These are phyloP conservation scores for Phytophthora foliorum DNA, from an alignment of 352 stramenopile genomes.

Conservation along the genomic window DNA sequence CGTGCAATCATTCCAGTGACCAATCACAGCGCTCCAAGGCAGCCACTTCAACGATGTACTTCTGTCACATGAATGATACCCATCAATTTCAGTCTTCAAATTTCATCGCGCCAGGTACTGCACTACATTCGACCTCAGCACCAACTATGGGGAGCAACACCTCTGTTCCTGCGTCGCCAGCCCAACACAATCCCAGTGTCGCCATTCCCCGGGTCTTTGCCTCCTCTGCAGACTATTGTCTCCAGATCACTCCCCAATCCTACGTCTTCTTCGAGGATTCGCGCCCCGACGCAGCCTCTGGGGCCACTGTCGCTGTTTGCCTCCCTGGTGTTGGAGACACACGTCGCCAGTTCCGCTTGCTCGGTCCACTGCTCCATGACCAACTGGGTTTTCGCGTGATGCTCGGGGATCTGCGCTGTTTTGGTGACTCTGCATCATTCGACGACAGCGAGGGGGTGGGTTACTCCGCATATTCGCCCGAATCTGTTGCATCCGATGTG, in stretches of 20 bases:
- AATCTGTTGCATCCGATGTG: constrained; percentile 41
- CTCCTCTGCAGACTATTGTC: constrained; percentile 18
- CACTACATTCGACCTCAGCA: background rate
- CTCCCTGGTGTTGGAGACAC: constrained; percentile 55
- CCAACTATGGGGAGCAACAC: background rate
- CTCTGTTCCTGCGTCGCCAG: background rate
- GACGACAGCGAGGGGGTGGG: background rate
- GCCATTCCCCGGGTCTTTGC: constrained; percentile 40
- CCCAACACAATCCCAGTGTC: background rate
- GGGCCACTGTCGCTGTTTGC: constrained; percentile 39
- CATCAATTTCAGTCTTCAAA: too few relatives aligned
- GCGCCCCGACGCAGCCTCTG: constrained; percentile 19
- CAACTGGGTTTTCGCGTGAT: constrained; percentile 40
- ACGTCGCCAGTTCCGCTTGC: constrained; percentile 47
- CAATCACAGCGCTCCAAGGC: background rate
- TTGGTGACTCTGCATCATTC: constrained; percentile 49
- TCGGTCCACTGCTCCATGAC: constrained; percentile 49
- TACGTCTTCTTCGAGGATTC: constrained; percentile 56
- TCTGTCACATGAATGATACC: too few relatives aligned
- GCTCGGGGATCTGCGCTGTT: constrained; percentile 54
- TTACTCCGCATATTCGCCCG: constrained; percentile 43
- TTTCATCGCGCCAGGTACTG: background rate
- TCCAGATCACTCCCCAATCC: constrained; percentile 19
- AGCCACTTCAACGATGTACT: too few relatives aligned
- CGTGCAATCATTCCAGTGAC: background rate